phyloP scores from a whole-genome alignment of 805 yeast species.

The Wickerhamomyces canadensis region DNA sequence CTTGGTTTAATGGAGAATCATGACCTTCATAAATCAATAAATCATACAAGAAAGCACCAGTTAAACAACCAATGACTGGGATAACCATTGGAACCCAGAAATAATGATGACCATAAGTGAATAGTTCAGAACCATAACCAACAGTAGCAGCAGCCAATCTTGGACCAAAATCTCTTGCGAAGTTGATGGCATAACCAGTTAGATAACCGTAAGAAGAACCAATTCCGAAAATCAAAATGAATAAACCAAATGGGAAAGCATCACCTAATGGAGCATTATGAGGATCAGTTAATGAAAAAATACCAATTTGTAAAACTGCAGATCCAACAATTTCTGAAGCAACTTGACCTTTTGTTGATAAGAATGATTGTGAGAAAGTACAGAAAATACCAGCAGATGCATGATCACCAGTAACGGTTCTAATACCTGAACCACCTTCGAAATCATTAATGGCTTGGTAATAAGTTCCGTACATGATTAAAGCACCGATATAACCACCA shows the following conservation, averaged over 20 bases:
- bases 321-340: constrained; percentile 42
- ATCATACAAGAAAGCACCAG: constrained; percentile 49
- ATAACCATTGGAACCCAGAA: constrained; percentile 50
- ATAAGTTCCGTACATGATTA: constrained; percentile 40
- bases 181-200: constrained; percentile 51
- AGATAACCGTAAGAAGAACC: constrained; percentile 46
- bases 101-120: constrained; percentile 36
- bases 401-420: constrained; percentile 23
- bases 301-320: constrained; percentile 39
- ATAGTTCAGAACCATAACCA: constrained; percentile 39
- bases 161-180: constrained; percentile 53
- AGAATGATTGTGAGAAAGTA: constrained; percentile 37
- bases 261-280: constrained; percentile 41
- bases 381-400: constrained; percentile 41
- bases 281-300: constrained; percentile 48
- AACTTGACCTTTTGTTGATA: constrained; percentile 39
- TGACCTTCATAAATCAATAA: constrained; percentile 44
- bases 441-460: constrained; percentile 32
- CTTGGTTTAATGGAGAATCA: constrained; percentile 47
- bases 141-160: constrained; percentile 41
- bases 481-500: constrained; percentile 44
- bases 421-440: constrained; percentile 29
- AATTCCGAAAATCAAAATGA: constrained; percentile 37
- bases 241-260: constrained; percentile 42
- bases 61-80: constrained; percentile 42